phyloP scores from a whole-genome alignment of 768 basidiomycete genomes.

The Mycena venus region DNA sequence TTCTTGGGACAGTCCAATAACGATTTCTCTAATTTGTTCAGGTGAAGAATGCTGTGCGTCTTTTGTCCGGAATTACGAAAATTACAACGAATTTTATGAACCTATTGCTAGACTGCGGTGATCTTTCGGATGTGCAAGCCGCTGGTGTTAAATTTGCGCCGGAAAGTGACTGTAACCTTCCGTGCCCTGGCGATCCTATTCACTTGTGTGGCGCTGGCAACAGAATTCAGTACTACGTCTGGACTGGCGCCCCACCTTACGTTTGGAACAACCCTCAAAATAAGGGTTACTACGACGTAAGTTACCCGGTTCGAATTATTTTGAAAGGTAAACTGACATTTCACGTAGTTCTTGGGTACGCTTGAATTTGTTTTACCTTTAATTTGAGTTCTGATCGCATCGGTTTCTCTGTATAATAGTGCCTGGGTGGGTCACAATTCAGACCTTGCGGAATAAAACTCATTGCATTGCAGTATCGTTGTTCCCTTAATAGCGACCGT shows the following conservation, averaged over 20 bases:
- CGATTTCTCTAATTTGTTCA: constrained; percentile 50
- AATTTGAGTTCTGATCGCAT: background rate
- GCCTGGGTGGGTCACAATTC: constrained; percentile 2
- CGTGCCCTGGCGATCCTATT: constrained; percentile 81
- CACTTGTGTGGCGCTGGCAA: constrained; percentile 76
- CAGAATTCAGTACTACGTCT: constrained; percentile 67
- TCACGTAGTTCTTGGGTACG: constrained; percentile 62
- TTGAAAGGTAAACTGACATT: background rate
- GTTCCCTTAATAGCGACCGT: constrained; percentile 82
- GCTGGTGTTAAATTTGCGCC: constrained; percentile 53
- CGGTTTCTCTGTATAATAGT: background rate
- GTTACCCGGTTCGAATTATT: background rate
- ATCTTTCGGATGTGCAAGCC: constrained; percentile 66
- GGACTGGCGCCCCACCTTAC: constrained; percentile 62
- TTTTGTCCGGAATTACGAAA: too few species aligned
- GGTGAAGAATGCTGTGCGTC: constrained; percentile 83
- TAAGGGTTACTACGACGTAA: constrained; percentile 78
- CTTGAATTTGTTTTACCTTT: constrained; percentile 14
- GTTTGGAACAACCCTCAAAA: constrained; percentile 76
- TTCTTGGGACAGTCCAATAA: background rate
- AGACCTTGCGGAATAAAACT: background rate
- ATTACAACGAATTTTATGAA: background rate
- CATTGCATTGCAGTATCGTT: constrained; percentile 61
- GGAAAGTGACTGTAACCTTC: constrained; percentile 59
- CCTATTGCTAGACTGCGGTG: constrained; percentile 74